A percentile compares a stretch with the other conserved stretches of the same genome.
Evolutionary conservation across 345 rosid species (phyloP).

Genomic region (Moricandia arvensis): DNA sequence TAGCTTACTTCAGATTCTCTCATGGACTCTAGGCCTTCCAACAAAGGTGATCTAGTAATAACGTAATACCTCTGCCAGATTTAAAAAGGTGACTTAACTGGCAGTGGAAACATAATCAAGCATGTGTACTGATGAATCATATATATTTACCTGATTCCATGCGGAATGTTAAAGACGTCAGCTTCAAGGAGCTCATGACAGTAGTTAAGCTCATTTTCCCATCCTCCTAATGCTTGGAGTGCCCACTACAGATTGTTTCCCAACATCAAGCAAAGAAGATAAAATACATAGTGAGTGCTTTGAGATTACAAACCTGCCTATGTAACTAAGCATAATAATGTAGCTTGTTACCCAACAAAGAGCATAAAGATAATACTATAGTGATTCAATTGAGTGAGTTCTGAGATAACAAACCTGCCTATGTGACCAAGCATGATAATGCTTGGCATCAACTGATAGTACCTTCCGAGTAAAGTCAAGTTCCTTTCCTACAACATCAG

Average conservation of each 20-base stretch:
- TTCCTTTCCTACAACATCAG: slow-evolving; percentile 57
- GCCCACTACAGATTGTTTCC: slow-evolving; percentile 63
- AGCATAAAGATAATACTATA: not conserved
- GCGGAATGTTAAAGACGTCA: slow-evolving; percentile 88
- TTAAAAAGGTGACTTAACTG: not conserved
- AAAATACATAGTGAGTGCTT: not conserved
- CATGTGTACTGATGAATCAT: slow-evolving; percentile 2
- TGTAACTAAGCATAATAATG: slow-evolving; percentile 95
- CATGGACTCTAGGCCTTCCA: slow-evolving; percentile 67
- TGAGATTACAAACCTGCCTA: slow-evolving; percentile 69
- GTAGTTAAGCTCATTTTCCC: slow-evolving; percentile 87
- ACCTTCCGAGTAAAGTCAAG: slow-evolving; percentile 66
- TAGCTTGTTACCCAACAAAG: slow-evolving; percentile 22
- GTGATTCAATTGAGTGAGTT: not conserved
- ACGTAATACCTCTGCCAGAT: slow-evolving; percentile 70
- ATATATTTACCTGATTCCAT: slow-evolving; percentile 81
- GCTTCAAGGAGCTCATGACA: slow-evolving; percentile 69
- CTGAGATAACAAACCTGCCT: slow-evolving; percentile 71
- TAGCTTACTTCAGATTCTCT: slow-evolving; percentile 77
- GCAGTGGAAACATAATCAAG: not conserved
- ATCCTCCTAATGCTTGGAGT: slow-evolving; percentile 75
- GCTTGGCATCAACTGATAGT: slow-evolving; percentile 67
- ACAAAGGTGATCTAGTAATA: slow-evolving; percentile 59
- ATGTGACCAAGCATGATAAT: slow-evolving; percentile 96
- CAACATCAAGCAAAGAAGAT: slow-evolving; percentile 1